A percentile compares a stretch with the other conserved stretches of the same genome.
phyloP scores from a whole-genome alignment of 2,329 filamentous ascomycete genomes.

The Penicillium freii region DNA sequence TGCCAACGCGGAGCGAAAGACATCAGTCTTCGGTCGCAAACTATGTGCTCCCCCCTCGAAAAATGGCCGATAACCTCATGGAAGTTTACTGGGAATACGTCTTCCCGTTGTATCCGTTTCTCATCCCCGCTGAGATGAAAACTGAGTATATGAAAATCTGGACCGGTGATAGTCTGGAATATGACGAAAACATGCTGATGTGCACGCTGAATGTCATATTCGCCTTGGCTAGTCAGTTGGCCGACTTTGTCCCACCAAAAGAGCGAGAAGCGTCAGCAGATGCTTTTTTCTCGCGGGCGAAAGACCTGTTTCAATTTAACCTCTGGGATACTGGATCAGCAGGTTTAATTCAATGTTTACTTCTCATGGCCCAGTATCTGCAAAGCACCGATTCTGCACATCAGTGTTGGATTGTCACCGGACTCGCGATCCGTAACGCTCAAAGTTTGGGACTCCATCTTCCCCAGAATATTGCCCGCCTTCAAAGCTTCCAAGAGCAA shows the following conservation, averaged over 20 bases:
- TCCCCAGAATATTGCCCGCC: conserved; percentile 36
- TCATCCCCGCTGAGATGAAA: conserved; percentile 42
- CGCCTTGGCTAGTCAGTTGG: conserved; percentile 47
- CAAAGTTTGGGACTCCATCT: conserved; percentile 50
- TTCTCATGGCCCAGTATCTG: conserved; percentile 51
- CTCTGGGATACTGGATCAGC: conserved; percentile 46
- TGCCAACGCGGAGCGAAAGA: conserved; percentile 21
- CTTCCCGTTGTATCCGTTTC: conserved; percentile 49
- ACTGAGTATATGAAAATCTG: conserved; percentile 45
- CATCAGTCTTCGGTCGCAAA: conserved; percentile 15
- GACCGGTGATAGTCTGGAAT: conserved; percentile 36
- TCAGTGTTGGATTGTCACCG: conserved; percentile 52
- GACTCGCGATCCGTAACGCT: conserved; percentile 48
- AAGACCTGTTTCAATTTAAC: conserved; percentile 44
- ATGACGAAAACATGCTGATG: conserved; percentile 46
- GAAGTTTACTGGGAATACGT: conserved; percentile 50
- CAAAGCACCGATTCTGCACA: conserved; percentile 51
- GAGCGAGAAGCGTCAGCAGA: conserved; percentile 44
- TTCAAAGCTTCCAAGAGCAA: conserved; percentile 27
- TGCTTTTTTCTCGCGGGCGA: conserved; percentile 46
- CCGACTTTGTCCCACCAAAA: conserved; percentile 42
- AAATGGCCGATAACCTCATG: conserved; percentile 48
- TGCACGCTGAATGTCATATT: conserved; percentile 50
- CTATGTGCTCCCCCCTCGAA: conserved; percentile 47
- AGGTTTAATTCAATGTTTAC: conserved; percentile 48